A percentile compares a stretch with the other conserved stretches of the same genome.
Evolutionary conservation across 805 yeast genomes (phyloP).

Genomic region (Candida pseudoglaebosa): DNA sequence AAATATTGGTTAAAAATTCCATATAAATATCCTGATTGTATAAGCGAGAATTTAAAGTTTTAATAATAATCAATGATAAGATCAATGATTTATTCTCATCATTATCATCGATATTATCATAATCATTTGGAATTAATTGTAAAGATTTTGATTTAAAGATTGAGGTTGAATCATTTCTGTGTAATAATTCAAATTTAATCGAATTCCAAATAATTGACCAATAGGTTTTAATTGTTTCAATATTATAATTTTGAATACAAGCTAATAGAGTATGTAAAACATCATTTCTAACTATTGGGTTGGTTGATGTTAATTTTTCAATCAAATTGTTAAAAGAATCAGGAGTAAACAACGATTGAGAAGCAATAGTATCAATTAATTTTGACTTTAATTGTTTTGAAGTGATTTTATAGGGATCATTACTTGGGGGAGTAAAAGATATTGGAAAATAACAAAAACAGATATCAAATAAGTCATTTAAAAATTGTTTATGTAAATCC

Average conservation of each 20-base stretch:
- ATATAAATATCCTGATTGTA: constrained; percentile 34
- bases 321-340: constrained; percentile 75
- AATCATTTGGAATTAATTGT: constrained; percentile 23
- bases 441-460: constrained; percentile 96
- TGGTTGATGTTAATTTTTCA: constrained; percentile 75
- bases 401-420: constrained; percentile 82
- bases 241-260: constrained; percentile 53
- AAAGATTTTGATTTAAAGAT: constrained; percentile 23
- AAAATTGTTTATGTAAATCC: constrained; percentile 34
- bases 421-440: constrained; percentile 86
- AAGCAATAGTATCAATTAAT: constrained; percentile 58
- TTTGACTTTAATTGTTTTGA: constrained; percentile 63
- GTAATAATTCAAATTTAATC: constrained; percentile 82
- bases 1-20: constrained; percentile 16
- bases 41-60: constrained; percentile 39
- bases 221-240: constrained; percentile 46
- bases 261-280: constrained; percentile 57
- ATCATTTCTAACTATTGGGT: constrained; percentile 70
- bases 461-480: constrained; percentile 78
- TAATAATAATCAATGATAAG: constrained; percentile 35
- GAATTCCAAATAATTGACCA: constrained; percentile 86
- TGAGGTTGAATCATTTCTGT: constrained; percentile 45
- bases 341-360: constrained; percentile 59
- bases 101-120: constrained; percentile 24
- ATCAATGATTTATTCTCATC: constrained; percentile 34